These are phyloP conservation scores for Bruguiera hainesii DNA, from an alignment of 441 rosid species.

Conservation along the genomic window DNA sequence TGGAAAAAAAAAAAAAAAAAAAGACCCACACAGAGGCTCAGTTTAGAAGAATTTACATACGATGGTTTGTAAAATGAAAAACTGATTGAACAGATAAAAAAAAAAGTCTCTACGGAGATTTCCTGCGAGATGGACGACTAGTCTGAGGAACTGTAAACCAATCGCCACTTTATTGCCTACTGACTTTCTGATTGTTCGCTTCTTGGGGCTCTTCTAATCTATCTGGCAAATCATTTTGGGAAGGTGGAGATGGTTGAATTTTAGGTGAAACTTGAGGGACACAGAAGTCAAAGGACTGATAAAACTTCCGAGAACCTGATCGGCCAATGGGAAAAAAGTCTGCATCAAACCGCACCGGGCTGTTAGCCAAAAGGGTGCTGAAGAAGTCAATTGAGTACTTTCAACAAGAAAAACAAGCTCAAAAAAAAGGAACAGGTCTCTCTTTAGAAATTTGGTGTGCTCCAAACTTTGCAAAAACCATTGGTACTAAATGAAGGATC, in stretches of 20 bases:
- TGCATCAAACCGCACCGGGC: slow-evolving; percentile 19
- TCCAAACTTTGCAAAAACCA: slow-evolving; percentile 42
- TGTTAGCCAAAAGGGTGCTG: slow-evolving; percentile 5
- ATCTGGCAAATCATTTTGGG: slow-evolving; percentile 2
- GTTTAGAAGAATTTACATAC: not conserved
- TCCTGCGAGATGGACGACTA: slow-evolving; percentile 10
- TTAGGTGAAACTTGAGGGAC: slow-evolving; percentile 22
- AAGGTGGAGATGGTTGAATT: slow-evolving; percentile 5
- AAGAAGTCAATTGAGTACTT: not conserved
- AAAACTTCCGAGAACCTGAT: slow-evolving; percentile 25
- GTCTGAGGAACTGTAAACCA: slow-evolving; percentile 18
- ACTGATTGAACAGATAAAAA: not conserved
- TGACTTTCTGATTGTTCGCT: slow-evolving; percentile 7
- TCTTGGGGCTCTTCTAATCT: slow-evolving; percentile 8
- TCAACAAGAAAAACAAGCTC: not conserved
- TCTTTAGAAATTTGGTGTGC: slow-evolving; percentile 3
- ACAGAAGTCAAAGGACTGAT: slow-evolving; percentile 20
- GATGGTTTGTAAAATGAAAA: not conserved
- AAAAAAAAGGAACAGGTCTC: not conserved
- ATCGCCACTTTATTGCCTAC: slow-evolving; percentile 11
- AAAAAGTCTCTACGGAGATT: not conserved
- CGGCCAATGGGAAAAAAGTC: slow-evolving; percentile 22
- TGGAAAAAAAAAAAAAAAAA: not conserved
- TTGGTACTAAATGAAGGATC: slow-evolving; percentile 38
- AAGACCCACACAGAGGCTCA: not conserved